Evolutionary conservation across 148 eudicot species (phyloP).

Genomic region (Spergularia bocconei): DNA sequence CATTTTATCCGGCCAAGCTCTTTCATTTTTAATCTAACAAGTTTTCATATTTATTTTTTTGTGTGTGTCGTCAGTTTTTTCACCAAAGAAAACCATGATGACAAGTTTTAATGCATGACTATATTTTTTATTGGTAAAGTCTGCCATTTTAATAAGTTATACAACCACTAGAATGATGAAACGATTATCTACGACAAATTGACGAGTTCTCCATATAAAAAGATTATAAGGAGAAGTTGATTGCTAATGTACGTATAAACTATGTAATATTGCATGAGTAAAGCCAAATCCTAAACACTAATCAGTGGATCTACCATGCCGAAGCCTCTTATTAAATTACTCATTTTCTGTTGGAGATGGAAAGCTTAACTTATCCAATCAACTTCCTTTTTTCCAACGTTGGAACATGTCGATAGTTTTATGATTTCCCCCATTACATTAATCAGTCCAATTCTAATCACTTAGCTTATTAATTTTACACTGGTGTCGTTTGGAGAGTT

Average conservation of each 20-base stretch:
- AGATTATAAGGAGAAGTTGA: neutral
- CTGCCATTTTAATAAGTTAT: neutral
- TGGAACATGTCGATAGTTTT: slow-evolving; percentile 21
- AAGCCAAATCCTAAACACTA: slow-evolving; percentile 9
- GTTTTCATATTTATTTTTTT: too few species aligned
- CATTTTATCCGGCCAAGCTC: too few species aligned
- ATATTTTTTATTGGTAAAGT: neutral
- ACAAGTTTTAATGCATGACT: neutral
- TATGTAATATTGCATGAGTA: neutral
- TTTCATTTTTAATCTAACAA: too few species aligned
- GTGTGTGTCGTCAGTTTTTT: too few species aligned
- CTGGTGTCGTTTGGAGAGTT: too few species aligned
- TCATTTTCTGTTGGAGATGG: neutral
- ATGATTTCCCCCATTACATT: neutral
- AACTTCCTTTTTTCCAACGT: neutral
- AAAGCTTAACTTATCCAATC: slow-evolving; percentile 14
- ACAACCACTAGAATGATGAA: slow-evolving; percentile 10
- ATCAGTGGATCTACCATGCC: neutral
- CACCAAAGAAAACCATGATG: too few species aligned
- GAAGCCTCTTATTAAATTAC: slow-evolving; percentile 5
- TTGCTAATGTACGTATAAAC: neutral
- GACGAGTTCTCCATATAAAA: neutral
- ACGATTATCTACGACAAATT: slow-evolving; percentile 1
- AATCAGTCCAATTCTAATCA: too few species aligned
- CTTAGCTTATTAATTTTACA: too few species aligned